These are phyloP conservation scores for Bruguiera parviflora DNA, from an alignment of 345 rosid species.

Conservation along the genomic window DNA sequence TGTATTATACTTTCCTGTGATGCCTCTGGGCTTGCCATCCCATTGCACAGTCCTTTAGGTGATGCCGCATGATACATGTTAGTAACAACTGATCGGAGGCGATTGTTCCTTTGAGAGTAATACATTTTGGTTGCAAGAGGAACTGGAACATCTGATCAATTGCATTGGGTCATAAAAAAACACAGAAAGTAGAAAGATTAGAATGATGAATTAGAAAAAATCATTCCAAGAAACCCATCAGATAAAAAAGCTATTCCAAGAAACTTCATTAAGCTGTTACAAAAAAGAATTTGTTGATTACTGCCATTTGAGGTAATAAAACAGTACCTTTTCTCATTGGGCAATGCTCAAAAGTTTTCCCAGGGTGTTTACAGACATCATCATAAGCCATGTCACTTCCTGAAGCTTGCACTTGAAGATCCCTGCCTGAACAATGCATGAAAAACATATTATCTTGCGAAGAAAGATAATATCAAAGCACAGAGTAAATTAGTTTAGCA, in stretches of 20 bases:
- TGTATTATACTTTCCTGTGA: conserved; percentile 19
- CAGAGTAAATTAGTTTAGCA: background rate
- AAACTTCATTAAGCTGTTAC: conserved; percentile 6
- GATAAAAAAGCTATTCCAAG: background rate
- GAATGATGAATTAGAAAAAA: conserved; percentile 9
- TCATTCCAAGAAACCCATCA: background rate
- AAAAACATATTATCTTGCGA: too few species aligned
- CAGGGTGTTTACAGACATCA: conserved; percentile 15
- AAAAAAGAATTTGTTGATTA: background rate
- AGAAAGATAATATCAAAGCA: too few species aligned
- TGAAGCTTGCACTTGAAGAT: conserved; percentile 19
- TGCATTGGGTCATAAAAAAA: background rate
- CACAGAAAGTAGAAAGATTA: conserved; percentile 9
- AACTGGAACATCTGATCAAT: conserved; percentile 37
- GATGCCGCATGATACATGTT: conserved; percentile 27
- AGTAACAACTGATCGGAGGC: conserved; percentile 35
- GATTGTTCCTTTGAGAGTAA: conserved; percentile 49
- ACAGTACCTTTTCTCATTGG: conserved; percentile 24
- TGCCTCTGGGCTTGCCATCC: conserved; percentile 20
- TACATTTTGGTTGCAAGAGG: conserved; percentile 57
- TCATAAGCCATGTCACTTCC: conserved; percentile 22
- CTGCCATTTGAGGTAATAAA: background rate
- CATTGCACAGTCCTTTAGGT: conserved; percentile 15
- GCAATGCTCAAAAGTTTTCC: conserved; percentile 17
- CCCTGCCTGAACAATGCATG: conserved; percentile 26